Percentiles rank a stretch among this genome's conserved stretches.
Conservation (phyloP, 2,329 filamentous ascomycete species). For the Dactylellina sp. region DNA sequence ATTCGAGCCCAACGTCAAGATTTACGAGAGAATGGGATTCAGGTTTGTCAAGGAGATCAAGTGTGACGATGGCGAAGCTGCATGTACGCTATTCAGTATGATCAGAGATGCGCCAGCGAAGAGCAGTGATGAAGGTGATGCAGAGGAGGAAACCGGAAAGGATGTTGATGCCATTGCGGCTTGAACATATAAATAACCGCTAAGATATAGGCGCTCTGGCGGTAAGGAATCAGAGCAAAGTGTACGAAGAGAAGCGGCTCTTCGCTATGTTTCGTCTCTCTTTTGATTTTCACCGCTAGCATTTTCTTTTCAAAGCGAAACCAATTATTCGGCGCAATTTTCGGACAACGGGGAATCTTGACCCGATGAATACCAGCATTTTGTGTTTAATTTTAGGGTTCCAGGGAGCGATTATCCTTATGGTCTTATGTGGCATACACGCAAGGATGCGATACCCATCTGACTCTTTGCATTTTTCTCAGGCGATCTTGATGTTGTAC, state of each 20-base stretch:
- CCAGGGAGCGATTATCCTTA: constrained; percentile 21
- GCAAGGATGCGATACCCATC: constrained; percentile 29
- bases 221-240: not conserved
- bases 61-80: constrained; percentile 73
- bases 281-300: not conserved
- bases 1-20: constrained; percentile 75
- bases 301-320: constrained; percentile 32
- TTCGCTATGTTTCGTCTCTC: not conserved
- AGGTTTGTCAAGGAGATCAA: constrained; percentile 73
- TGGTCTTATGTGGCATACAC: not conserved
- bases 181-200: constrained; percentile 9
- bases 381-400: constrained; percentile 20
- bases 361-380: constrained; percentile 43
- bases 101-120: constrained; percentile 64
- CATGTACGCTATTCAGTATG: constrained; percentile 69
- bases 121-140: constrained; percentile 35
- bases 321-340: constrained; percentile 44
- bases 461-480: constrained; percentile 18
- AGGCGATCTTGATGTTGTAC: constrained; percentile 5
- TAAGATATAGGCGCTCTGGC: not conserved
- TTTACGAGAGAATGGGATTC: constrained; percentile 79
- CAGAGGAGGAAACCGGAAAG: constrained; percentile 24
- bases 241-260: not conserved
- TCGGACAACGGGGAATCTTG: constrained; percentile 5
- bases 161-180: constrained; percentile 19